Conservation (phyloP, 495 filamentous ascomycete species). For the Lepraria neglecta region DNA sequence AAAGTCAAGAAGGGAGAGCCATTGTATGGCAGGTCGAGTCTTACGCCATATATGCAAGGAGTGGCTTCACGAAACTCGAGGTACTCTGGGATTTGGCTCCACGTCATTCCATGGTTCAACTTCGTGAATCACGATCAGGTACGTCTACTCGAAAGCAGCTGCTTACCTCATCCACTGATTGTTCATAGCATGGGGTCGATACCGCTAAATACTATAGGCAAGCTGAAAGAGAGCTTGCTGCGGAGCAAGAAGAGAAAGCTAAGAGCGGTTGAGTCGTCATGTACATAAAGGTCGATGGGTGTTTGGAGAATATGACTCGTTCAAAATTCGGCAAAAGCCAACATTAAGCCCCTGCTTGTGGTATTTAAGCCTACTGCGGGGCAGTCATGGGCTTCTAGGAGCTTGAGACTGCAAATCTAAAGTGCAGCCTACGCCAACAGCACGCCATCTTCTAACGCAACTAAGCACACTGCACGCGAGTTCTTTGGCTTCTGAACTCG, state of each 20-base stretch:
- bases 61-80: slow-evolving; percentile 87
- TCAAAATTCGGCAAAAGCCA: background rate
- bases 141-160: slow-evolving; percentile 18
- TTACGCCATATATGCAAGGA: slow-evolving; percentile 86
- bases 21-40: slow-evolving; percentile 72
- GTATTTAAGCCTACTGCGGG: too few relatives aligned
- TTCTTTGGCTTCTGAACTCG: too few relatives aligned
- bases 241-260: slow-evolving; percentile 44
- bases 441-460: too few relatives aligned
- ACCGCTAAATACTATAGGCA: slow-evolving; percentile 97
- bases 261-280: background rate
- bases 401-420: too few relatives aligned
- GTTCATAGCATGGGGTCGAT: slow-evolving; percentile 78
- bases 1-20: slow-evolving; percentile 87
- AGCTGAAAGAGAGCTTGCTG: slow-evolving; percentile 90
- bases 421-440: too few relatives aligned
- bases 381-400: too few relatives aligned
- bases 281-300: background rate
- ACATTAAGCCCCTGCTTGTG: too few relatives aligned
- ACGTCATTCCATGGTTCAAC: slow-evolving; percentile 92
- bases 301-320: background rate
- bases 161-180: slow-evolving; percentile 18
- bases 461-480: too few relatives aligned
- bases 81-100: slow-evolving; percentile 74
- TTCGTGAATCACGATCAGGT: slow-evolving; percentile 90